phyloP scores from a whole-genome alignment of 2,329 filamentous ascomycete genomes.

The Arthrinium phaeospermum region DNA sequence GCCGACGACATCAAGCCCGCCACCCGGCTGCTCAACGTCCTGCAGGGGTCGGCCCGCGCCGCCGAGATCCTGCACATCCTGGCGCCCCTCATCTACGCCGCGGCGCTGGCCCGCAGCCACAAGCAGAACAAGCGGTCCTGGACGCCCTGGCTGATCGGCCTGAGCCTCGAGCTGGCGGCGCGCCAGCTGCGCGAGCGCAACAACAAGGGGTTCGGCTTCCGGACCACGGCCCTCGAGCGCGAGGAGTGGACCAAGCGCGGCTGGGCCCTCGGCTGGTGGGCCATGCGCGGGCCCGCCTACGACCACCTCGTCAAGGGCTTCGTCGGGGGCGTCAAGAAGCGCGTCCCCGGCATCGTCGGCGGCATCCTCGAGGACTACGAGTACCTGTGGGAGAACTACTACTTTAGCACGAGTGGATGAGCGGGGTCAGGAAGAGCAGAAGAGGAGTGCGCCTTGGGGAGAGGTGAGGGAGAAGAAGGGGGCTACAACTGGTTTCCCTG shows the following conservation, averaged over 20 bases:
- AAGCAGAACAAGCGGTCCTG: conserved; percentile 79
- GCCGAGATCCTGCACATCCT: conserved; percentile 94
- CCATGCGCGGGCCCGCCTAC: conserved; percentile 96
- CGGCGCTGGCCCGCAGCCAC: conserved; percentile 75
- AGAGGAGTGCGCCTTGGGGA: background rate
- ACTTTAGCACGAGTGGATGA: conserved; percentile 69
- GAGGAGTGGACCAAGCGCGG: conserved; percentile 89
- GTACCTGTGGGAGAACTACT: conserved; percentile 97
- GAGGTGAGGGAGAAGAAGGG: background rate
- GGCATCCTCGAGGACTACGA: conserved; percentile 95
- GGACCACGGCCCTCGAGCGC: conserved; percentile 85
- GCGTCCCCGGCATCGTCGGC: conserved; percentile 79
- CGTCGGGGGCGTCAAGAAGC: conserved; percentile 74
- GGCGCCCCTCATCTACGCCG: conserved; percentile 83
- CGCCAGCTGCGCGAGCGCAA: conserved; percentile 79
- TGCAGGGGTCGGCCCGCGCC: conserved; percentile 74
- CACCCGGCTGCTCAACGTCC: conserved; percentile 80
- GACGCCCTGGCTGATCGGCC: conserved; percentile 88
- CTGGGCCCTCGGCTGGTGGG: conserved; percentile 94
- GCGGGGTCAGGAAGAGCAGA: background rate
- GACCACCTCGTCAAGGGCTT: conserved; percentile 85
- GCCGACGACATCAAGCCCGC: conserved; percentile 97
- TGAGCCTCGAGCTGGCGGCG: conserved; percentile 85
- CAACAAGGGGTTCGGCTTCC: conserved; percentile 55
- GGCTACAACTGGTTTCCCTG: background rate